These are phyloP conservation scores for Penicillium sp. DNA, from an alignment of 2,329 filamentous ascomycete genomes.

Conservation along the genomic window DNA sequence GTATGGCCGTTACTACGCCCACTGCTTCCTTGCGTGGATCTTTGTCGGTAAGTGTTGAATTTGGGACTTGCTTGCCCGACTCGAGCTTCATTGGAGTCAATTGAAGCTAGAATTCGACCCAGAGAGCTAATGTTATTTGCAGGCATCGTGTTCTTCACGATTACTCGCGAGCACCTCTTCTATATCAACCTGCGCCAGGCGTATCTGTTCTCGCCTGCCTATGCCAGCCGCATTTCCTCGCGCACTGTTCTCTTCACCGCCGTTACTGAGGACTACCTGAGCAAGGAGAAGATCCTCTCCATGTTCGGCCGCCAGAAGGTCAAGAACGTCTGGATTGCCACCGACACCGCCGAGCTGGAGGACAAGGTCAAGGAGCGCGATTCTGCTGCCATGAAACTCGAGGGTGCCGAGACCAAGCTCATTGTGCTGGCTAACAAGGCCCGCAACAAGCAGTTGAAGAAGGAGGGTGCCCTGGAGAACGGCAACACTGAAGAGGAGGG, in stretches of 20 bases:
- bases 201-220: slow-evolving; percentile 83
- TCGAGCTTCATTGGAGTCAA: neutral
- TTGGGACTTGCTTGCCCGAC: neutral
- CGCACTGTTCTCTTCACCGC: slow-evolving; percentile 88
- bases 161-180: slow-evolving; percentile 87
- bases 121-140: neutral
- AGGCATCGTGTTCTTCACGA: slow-evolving; percentile 83
- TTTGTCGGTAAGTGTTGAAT: slow-evolving; percentile 66
- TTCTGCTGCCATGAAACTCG: slow-evolving; percentile 78
- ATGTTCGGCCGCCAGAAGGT: slow-evolving; percentile 81
- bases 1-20: slow-evolving; percentile 77
- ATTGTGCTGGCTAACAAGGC: slow-evolving; percentile 78
- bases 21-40: slow-evolving; percentile 78
- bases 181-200: slow-evolving; percentile 93
- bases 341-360: slow-evolving; percentile 76
- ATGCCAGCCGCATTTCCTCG: slow-evolving; percentile 84
- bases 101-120: neutral
- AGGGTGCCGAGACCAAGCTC: slow-evolving; percentile 84
- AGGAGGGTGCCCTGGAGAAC: slow-evolving; percentile 53
- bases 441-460: slow-evolving; percentile 71
- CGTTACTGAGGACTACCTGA: slow-evolving; percentile 78
- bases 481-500: slow-evolving; percentile 46
- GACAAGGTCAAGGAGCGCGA: slow-evolving; percentile 83
- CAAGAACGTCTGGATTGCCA: slow-evolving; percentile 82
- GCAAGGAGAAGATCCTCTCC: slow-evolving; percentile 75